Evolutionary conservation across 768 basidiomycete species (phyloP).

Genomic region (Suillus plorans): DNA sequence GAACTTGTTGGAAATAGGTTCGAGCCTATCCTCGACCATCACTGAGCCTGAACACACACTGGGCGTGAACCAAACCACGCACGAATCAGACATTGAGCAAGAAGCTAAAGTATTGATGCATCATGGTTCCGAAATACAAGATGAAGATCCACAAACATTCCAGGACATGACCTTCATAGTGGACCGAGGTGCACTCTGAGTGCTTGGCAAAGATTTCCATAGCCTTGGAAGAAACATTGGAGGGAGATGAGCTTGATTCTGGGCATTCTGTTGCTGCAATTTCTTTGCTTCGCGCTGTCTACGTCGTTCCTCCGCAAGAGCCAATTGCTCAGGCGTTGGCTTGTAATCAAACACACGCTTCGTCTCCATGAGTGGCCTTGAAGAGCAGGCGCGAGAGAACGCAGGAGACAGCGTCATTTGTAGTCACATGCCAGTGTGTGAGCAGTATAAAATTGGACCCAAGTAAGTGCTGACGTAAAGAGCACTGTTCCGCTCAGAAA

Average conservation of each 20-base stretch:
- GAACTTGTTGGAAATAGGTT: conserved; percentile 80
- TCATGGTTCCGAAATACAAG: conserved; percentile 6
- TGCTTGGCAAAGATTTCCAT: conserved; percentile 35
- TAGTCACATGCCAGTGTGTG: background rate
- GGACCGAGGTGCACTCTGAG: conserved; percentile 4
- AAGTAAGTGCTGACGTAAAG: conserved; percentile 6
- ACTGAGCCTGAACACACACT: background rate
- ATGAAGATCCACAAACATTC: conserved; percentile 61
- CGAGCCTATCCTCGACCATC: conserved; percentile 48
- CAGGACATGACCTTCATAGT: conserved; percentile 68
- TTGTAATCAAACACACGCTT: conserved; percentile 12
- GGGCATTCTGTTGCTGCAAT: conserved; percentile 23
- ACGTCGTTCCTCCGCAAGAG: conserved; percentile 47
- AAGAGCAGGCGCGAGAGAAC: background rate
- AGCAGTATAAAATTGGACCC: background rate
- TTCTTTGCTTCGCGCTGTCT: conserved; percentile 47
- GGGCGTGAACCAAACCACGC: conserved; percentile 33
- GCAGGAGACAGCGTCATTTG: background rate
- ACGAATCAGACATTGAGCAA: conserved; percentile 82
- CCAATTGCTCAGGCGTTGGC: conserved; percentile 56
- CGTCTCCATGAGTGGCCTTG: conserved; percentile 2
- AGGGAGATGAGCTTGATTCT: conserved; percentile 5
- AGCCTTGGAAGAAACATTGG: conserved; percentile 21
- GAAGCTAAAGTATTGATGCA: conserved; percentile 44
- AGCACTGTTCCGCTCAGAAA: background rate